Percentiles rank a stretch among this genome's conserved stretches.
phyloP scores from a whole-genome alignment of 1,284 basidiomycete genomes.

The Rhodotorula sp. region DNA sequence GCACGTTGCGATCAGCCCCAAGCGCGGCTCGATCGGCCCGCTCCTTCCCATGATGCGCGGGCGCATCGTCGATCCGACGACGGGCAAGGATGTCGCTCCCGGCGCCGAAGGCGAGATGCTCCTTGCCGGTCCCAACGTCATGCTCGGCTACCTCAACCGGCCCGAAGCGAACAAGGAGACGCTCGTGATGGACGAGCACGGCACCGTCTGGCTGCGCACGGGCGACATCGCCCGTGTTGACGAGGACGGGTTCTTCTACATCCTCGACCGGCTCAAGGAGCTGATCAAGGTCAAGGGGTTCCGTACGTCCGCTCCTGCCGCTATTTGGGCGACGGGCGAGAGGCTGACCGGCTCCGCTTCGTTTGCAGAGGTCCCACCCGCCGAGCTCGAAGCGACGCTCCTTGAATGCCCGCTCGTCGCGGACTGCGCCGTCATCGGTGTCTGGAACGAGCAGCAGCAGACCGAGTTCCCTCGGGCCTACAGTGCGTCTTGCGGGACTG shows the following conservation, averaged over 20 bases:
- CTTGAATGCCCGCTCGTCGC: conserved; percentile 36
- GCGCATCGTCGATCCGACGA: conserved; percentile 66
- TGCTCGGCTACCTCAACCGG: conserved; percentile 49
- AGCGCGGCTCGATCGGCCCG: conserved; percentile 66
- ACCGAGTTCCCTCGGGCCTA: conserved; percentile 43
- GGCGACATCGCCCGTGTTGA: conserved; percentile 43
- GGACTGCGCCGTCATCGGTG: conserved; percentile 44
- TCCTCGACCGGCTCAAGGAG: conserved; percentile 43
- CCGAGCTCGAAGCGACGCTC: conserved; percentile 30
- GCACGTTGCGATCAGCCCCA: conserved; percentile 52
- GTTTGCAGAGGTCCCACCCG: conserved; percentile 15
- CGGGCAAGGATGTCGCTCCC: conserved; percentile 53
- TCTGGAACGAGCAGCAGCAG: conserved; percentile 34
- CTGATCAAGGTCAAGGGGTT: conserved; percentile 34
- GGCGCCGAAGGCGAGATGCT: conserved; percentile 75
- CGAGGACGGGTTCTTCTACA: conserved; percentile 35
- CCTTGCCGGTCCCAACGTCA: conserved; percentile 60
- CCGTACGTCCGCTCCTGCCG: conserved; percentile 22
- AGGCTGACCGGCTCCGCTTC: conserved; percentile 5
- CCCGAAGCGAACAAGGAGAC: conserved; percentile 44
- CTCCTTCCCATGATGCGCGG: conserved; percentile 77
- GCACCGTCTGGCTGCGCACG: conserved; percentile 43
- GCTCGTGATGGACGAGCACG: conserved; percentile 36
- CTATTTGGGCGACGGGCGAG: no score
- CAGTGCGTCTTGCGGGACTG: background rate